These are phyloP conservation scores for Theileria luwenshuni DNA, from an alignment of 169 alveolate species.

Conservation along the genomic window DNA sequence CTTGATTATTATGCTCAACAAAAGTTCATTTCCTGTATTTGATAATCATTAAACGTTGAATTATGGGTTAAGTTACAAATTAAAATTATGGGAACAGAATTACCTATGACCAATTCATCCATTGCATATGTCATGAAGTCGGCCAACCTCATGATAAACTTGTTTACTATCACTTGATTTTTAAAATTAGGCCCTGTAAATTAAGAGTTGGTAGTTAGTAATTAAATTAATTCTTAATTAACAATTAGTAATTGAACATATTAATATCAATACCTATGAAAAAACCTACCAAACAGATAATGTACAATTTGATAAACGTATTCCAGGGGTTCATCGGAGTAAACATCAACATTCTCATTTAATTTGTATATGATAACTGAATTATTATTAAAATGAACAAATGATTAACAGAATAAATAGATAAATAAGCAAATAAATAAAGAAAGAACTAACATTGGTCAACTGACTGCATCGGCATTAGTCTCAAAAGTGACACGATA, in stretches of 20 bases:
- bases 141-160: slow-evolving; percentile 54
- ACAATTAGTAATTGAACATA: background rate
- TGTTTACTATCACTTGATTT: slow-evolving; percentile 25
- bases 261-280: background rate
- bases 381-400: background rate
- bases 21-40: slow-evolving; percentile 18
- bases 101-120: slow-evolving; percentile 41
- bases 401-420: too few relatives aligned
- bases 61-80: background rate
- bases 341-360: background rate
- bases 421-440: background rate
- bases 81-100: slow-evolving; percentile 25
- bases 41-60: too few relatives aligned
- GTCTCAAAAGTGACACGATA: slow-evolving; percentile 21
- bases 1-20: background rate
- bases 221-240: too few relatives aligned
- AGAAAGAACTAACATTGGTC: slow-evolving; percentile 4
- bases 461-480: slow-evolving; percentile 41
- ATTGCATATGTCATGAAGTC: slow-evolving; percentile 54
- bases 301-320: slow-evolving; percentile 35
- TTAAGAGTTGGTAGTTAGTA: too few relatives aligned
- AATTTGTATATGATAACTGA: slow-evolving; percentile 5
- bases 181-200: background rate
- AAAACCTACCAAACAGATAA: slow-evolving; percentile 30
- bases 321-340: slow-evolving; percentile 64